Percentiles rank a stretch among this genome's conserved stretches.
phyloP scores from a whole-genome alignment of 2,329 filamentous ascomycete genomes.

The Paraconiothyrium brasiliense region DNA sequence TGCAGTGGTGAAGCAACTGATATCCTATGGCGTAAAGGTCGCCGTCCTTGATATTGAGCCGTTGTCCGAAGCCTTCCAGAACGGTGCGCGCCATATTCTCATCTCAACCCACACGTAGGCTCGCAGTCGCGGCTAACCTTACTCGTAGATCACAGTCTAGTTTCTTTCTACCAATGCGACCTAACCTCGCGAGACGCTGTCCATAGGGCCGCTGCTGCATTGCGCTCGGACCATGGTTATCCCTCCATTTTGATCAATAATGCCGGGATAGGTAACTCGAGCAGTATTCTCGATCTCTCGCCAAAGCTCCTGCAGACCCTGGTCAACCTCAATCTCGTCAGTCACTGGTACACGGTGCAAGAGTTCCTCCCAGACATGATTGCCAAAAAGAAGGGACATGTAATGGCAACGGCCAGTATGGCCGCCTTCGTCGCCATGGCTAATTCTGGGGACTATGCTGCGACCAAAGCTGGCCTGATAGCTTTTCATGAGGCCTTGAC shows the following conservation, averaged over 20 bases:
- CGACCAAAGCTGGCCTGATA: slow-evolving; percentile 45
- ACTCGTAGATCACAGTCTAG: slow-evolving; percentile 26
- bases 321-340: slow-evolving; percentile 48
- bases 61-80: slow-evolving; percentile 37
- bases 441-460: slow-evolving; percentile 46
- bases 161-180: slow-evolving; percentile 45
- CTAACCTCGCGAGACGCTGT: slow-evolving; percentile 43
- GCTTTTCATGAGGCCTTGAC: slow-evolving; percentile 49
- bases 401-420: slow-evolving; percentile 48
- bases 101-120: neutral
- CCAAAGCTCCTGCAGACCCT: slow-evolving; percentile 35
- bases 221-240: slow-evolving; percentile 44
- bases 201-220: slow-evolving; percentile 37
- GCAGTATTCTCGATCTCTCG: slow-evolving; percentile 43
- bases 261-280: slow-evolving; percentile 48
- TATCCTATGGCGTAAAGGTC: slow-evolving; percentile 43
- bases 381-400: slow-evolving; percentile 47
- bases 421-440: slow-evolving; percentile 45
- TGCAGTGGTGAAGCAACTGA: slow-evolving; percentile 42
- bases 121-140: slow-evolving; percentile 25
- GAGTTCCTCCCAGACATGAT: slow-evolving; percentile 51
- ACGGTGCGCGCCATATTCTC: slow-evolving; percentile 32
- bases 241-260: slow-evolving; percentile 51
- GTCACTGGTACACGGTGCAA: slow-evolving; percentile 49
- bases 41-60: slow-evolving; percentile 48